These are phyloP conservation scores for Aeminium ludgeri DNA, from an alignment of 495 filamentous ascomycete genomes.

Conservation along the genomic window DNA sequence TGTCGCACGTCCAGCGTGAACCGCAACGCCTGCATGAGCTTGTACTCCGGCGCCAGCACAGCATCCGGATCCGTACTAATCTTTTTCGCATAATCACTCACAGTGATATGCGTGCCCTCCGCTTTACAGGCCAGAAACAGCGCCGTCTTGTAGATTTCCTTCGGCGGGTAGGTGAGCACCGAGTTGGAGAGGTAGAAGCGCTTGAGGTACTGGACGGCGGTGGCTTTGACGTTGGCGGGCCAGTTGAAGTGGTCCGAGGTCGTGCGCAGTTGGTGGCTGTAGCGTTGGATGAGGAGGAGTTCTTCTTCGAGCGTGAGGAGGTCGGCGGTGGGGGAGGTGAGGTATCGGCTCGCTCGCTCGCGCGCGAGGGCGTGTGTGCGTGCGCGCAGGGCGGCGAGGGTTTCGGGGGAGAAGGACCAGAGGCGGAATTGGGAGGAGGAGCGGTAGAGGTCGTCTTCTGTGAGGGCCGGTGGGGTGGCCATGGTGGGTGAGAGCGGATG, in stretches of 20 bases:
- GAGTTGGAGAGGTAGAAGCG: slow-evolving; percentile 92
- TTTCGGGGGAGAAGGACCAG: slow-evolving; percentile 78
- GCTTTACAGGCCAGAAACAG: slow-evolving; percentile 87
- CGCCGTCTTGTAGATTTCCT: slow-evolving; percentile 65
- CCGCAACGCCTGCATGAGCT: slow-evolving; percentile 79
- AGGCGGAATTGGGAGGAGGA: slow-evolving; percentile 73
- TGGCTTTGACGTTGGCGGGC: slow-evolving; percentile 69
- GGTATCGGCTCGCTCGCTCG: slow-evolving; percentile 26
- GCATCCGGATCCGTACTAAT: slow-evolving; percentile 57
- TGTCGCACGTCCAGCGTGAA: slow-evolving; percentile 89
- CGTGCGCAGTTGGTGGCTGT: slow-evolving; percentile 54
- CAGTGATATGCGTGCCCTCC: slow-evolving; percentile 61
- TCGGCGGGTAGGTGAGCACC: slow-evolving; percentile 84
- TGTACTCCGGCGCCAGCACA: slow-evolving; percentile 74
- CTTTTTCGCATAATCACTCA: slow-evolving; percentile 42
- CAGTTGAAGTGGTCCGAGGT: slow-evolving; percentile 61
- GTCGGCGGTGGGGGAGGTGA: slow-evolving; percentile 25
- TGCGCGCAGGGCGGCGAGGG: slow-evolving; percentile 49
- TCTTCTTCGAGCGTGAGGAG: slow-evolving; percentile 72
- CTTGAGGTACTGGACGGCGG: slow-evolving; percentile 77
- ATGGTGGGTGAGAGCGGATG: too few species aligned
- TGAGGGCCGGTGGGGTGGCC: slow-evolving; percentile 33
- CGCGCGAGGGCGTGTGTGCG: slow-evolving; percentile 60
- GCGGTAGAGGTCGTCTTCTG: slow-evolving; percentile 84
- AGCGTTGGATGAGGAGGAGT: slow-evolving; percentile 60